A percentile compares a stretch with the other conserved stretches of the same genome.
Evolutionary conservation across 2,329 filamentous ascomycete species (phyloP).

Genomic region (Calonectria hongkongensis): DNA sequence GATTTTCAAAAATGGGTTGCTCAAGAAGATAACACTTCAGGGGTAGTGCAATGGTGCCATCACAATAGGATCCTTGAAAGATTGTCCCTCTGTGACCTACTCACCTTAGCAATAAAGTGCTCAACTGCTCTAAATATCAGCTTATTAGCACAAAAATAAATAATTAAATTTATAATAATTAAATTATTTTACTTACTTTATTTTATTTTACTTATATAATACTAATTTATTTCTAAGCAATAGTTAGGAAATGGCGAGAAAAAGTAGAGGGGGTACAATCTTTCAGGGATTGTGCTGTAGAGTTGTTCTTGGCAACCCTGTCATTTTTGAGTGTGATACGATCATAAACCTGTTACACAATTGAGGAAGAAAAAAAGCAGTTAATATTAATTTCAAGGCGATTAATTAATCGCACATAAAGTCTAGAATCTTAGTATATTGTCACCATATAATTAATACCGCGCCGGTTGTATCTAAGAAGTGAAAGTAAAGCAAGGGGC

Average conservation of each 20-base stretch:
- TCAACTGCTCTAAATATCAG: no score
- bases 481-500: neutral
- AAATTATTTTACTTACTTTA: no score
- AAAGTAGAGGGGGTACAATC: no score
- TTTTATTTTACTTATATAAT: no score
- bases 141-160: no score
- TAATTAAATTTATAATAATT: no score
- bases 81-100: no score
- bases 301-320: neutral
- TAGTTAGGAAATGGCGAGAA: no score
- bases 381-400: neutral
- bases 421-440: neutral
- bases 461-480: neutral
- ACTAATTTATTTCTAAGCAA: no score
- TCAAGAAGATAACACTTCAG: neutral
- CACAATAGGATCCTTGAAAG: neutral
- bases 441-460: slow-evolving; percentile 3
- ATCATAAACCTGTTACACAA: neutral
- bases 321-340: neutral
- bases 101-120: no score
- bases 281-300: neutral
- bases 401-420: neutral
- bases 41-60: neutral
- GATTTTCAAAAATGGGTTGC: neutral
- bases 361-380: neutral